Conservation (phyloP, 2,329 filamentous ascomycete species). For the Colletotrichum tabaci region DNA sequence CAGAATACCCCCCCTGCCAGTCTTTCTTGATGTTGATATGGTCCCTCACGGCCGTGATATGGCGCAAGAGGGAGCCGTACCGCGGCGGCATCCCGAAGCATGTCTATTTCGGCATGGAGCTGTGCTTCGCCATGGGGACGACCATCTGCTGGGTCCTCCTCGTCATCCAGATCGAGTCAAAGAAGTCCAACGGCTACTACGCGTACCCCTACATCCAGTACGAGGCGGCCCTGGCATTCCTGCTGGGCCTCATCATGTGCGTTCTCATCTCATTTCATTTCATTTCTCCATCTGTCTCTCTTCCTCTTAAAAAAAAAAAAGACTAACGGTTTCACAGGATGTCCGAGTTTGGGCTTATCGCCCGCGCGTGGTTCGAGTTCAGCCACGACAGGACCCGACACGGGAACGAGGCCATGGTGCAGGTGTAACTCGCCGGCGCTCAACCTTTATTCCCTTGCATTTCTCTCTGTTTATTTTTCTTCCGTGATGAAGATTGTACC, state of each 20-base stretch:
- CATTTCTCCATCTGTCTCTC: no score
- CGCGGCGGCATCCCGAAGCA: slow-evolving; percentile 40
- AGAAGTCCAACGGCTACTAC: slow-evolving; percentile 38
- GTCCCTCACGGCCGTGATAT: slow-evolving; percentile 35
- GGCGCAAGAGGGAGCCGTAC: slow-evolving; percentile 21
- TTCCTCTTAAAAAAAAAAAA: no score
- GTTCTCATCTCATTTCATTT: not conserved
- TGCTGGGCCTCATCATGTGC: slow-evolving; percentile 41
- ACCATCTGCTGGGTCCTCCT: slow-evolving; percentile 42
- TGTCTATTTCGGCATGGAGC: slow-evolving; percentile 43
- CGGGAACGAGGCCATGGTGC: slow-evolving; percentile 29
- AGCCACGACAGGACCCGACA: slow-evolving; percentile 33
- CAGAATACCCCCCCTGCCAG: not conserved
- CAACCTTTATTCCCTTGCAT: no score
- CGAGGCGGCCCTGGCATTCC: slow-evolving; percentile 40
- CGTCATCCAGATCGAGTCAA: slow-evolving; percentile 40
- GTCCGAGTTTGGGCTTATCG: slow-evolving; percentile 35
- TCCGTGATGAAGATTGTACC: not conserved
- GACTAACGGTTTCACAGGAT: slow-evolving; percentile 26
- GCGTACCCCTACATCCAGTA: slow-evolving; percentile 43
- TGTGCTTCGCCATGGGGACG: slow-evolving; percentile 41
- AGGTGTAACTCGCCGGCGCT: slow-evolving; percentile 4
- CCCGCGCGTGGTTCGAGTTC: slow-evolving; percentile 41
- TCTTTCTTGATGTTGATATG: slow-evolving; percentile 37
- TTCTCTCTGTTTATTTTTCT: no score